Percentiles rank a stretch among this genome's conserved stretches.
Evolutionary conservation across 2,329 filamentous ascomycete genomes (phyloP).

Genomic region (Calonectria multiphialidica): DNA sequence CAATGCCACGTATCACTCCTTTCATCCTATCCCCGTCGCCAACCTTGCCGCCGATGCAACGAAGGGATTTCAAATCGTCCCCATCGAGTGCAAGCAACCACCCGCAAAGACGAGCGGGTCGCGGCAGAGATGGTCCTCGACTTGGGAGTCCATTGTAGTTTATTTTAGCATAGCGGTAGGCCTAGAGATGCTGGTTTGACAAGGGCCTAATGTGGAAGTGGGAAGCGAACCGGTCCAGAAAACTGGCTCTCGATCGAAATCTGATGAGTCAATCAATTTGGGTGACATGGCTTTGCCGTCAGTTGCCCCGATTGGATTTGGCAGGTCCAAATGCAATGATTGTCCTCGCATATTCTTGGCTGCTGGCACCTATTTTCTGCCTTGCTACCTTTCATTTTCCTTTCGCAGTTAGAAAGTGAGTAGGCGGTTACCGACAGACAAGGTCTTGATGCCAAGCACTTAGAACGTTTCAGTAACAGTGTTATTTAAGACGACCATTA

Average conservation of each 20-base stretch:
- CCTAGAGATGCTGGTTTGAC: constrained; percentile 34
- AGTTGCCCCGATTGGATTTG: constrained; percentile 7
- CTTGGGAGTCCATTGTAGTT: constrained; percentile 24
- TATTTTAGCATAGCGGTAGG: constrained; percentile 20
- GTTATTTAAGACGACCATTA: too few relatives aligned
- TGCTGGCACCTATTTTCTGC: not conserved
- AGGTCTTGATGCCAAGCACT: not conserved
- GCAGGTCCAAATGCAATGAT: not conserved
- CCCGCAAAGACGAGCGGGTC: constrained; percentile 27
- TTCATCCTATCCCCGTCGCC: constrained; percentile 10
- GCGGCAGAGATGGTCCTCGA: constrained; percentile 33
- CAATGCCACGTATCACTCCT: constrained; percentile 34
- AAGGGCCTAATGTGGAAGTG: constrained; percentile 51
- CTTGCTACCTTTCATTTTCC: not conserved
- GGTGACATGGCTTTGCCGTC: constrained; percentile 8
- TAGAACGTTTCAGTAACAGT: too few relatives aligned
- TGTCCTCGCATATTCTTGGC: not conserved
- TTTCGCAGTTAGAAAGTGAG: not conserved
- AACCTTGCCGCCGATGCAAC: not conserved
- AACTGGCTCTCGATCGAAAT: constrained; percentile 29
- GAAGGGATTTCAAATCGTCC: not conserved
- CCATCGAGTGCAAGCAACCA: constrained; percentile 34
- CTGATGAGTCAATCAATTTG: constrained; percentile 27
- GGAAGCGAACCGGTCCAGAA: constrained; percentile 56
- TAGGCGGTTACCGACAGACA: not conserved